phyloP scores from a whole-genome alignment of 805 yeast species.

The Nakazawaea wyomingensis region DNA sequence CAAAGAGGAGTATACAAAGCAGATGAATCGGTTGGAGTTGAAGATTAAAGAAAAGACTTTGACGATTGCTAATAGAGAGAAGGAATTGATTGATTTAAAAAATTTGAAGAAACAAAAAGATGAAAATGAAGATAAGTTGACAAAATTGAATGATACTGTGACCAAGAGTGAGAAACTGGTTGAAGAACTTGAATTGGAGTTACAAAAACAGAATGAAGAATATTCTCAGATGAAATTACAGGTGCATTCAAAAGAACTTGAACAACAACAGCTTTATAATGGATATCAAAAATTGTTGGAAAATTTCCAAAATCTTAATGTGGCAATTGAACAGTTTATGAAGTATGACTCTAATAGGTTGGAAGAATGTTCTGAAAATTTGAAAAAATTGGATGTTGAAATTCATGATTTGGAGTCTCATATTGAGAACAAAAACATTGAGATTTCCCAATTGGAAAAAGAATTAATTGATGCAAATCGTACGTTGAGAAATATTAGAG shows the following conservation, averaged over 20 bases:
- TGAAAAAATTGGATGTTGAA: slow-evolving; percentile 3
- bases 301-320: not conserved
- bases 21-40: slow-evolving; percentile 40
- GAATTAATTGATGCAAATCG: slow-evolving; percentile 49
- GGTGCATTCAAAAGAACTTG: slow-evolving; percentile 1
- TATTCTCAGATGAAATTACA: not conserved
- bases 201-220: slow-evolving; percentile 7
- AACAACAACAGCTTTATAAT: not conserved
- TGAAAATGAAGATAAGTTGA: slow-evolving; percentile 28
- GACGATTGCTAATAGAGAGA: slow-evolving; percentile 47
- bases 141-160: slow-evolving; percentile 14
- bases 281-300: not conserved
- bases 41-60: slow-evolving; percentile 49
- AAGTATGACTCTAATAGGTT: not conserved
- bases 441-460: slow-evolving; percentile 24
- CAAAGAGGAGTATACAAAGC: slow-evolving; percentile 40
- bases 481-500: slow-evolving; percentile 57
- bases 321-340: not conserved
- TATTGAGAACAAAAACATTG: not conserved
- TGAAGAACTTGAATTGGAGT: slow-evolving; percentile 22
- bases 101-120: slow-evolving; percentile 33
- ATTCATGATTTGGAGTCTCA: slow-evolving; percentile 16
- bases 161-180: slow-evolving; percentile 13
- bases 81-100: slow-evolving; percentile 41
- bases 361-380: slow-evolving; percentile 4